Percentiles rank a stretch among this genome's conserved stretches.
Evolutionary conservation across 2,329 filamentous ascomycete genomes (phyloP).

Genomic region (Fusarium pininemorale): DNA sequence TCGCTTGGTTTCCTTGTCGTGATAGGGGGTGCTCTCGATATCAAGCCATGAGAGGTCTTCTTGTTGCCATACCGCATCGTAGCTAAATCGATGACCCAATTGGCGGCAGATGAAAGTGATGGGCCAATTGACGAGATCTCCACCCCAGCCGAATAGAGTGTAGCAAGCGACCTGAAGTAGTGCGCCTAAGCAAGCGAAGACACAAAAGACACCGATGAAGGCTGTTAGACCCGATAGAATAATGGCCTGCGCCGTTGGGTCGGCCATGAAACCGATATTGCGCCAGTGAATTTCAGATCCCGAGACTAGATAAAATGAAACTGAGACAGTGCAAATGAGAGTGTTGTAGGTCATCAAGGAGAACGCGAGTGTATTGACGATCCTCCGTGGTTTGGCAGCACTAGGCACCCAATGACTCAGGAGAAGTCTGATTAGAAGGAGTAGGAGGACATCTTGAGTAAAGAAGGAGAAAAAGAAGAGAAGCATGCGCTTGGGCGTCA

Average conservation of each 20-base stretch:
- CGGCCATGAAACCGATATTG: constrained; percentile 44
- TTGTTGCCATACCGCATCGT: constrained; percentile 5
- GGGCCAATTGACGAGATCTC: constrained; percentile 42
- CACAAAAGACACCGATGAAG: constrained; percentile 29
- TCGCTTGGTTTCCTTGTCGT: background rate
- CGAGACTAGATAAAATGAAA: background rate
- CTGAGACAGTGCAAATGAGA: constrained; percentile 32
- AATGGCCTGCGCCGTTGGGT: constrained; percentile 42
- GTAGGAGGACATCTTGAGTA: constrained; percentile 43
- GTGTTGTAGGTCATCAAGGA: constrained; percentile 9
- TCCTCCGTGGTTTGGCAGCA: background rate
- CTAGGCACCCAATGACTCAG: constrained; percentile 38
- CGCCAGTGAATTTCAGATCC: constrained; percentile 48
- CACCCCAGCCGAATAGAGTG: constrained; percentile 18
- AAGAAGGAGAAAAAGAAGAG: background rate
- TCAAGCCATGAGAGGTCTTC: constrained; percentile 35
- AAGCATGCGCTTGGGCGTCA: background rate
- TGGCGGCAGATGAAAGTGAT: background rate
- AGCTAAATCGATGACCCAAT: background rate
- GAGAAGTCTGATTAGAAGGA: constrained; percentile 45
- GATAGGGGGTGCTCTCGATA: background rate
- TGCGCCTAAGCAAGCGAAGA: constrained; percentile 26
- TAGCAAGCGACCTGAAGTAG: constrained; percentile 36
- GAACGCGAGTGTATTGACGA: constrained; percentile 7
- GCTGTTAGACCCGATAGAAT: constrained; percentile 44